Conservation (phyloP, 2,329 filamentous ascomycete genomes). For the Cytospora schulzeri region DNA sequence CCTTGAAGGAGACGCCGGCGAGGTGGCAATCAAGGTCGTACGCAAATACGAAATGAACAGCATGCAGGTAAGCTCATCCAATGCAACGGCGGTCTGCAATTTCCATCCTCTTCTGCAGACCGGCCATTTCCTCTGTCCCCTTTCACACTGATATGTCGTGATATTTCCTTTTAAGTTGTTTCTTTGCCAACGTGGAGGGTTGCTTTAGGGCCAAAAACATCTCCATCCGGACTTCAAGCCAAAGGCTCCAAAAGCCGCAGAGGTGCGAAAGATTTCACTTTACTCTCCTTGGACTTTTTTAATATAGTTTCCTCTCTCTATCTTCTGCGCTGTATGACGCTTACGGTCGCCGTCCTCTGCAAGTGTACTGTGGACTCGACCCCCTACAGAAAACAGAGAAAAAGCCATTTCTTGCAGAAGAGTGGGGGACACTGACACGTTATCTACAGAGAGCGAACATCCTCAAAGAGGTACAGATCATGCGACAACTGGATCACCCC, state of each 20-base stretch:
- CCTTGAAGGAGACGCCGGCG: conserved; percentile 65
- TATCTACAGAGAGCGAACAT: conserved; percentile 84
- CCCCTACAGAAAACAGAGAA: not conserved
- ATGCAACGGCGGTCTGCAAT: conserved; percentile 15
- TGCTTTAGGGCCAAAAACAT: conserved; percentile 79
- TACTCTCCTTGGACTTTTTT: conserved; percentile 38
- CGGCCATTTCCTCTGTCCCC: conserved; percentile 33
- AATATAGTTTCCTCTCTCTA: conserved; percentile 32
- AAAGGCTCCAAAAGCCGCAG: conserved; percentile 90
- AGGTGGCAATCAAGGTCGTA: conserved; percentile 98
- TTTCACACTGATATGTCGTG: conserved; percentile 33
- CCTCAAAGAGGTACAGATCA: conserved; percentile 97
- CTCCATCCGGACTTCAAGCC: conserved; percentile 91
- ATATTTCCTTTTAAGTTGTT: conserved; percentile 31
- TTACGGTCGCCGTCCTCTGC: conserved; percentile 30
- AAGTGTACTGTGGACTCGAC: conserved; percentile 27
- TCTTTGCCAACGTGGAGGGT: conserved; percentile 56
- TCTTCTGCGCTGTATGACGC: conserved; percentile 27
- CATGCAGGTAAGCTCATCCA: conserved; percentile 78
- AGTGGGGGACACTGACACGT: conserved; percentile 34
- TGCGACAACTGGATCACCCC: conserved; percentile 94
- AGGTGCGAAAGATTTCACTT: conserved; percentile 72
- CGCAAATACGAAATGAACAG: conserved; percentile 99
- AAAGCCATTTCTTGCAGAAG: not conserved
- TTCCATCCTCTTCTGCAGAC: conserved; percentile 14